These are phyloP conservation scores for Calonectria henricotiae DNA, from an alignment of 2,329 filamentous ascomycete genomes.

Conservation along the genomic window DNA sequence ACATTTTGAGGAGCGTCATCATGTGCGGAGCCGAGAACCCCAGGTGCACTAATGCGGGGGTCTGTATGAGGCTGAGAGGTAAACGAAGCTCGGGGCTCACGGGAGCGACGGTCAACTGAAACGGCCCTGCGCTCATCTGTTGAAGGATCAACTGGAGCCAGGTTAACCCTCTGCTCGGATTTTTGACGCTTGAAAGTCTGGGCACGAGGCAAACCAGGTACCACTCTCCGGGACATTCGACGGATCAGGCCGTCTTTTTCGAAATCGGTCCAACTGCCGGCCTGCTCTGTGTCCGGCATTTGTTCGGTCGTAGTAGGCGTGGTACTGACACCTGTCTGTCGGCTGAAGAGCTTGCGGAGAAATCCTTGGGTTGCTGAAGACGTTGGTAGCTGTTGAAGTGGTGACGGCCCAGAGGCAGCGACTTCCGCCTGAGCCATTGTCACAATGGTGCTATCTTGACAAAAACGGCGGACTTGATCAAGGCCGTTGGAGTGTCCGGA, in stretches of 20 bases:
- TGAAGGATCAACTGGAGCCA: conserved; percentile 77
- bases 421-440: conserved; percentile 56
- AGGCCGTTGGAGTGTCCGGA: conserved; percentile 3
- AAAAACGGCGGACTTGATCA: not conserved
- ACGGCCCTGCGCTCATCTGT: conserved; percentile 80
- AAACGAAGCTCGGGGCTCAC: conserved; percentile 53
- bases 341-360: conserved; percentile 54
- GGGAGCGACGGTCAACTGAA: conserved; percentile 74
- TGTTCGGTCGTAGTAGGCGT: conserved; percentile 40
- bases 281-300: conserved; percentile 56
- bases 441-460: conserved; percentile 43
- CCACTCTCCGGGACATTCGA: conserved; percentile 73
- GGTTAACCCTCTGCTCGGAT: conserved; percentile 83
- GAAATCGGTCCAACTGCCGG: conserved; percentile 49
- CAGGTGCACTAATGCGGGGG: conserved; percentile 68
- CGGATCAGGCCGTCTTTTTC: conserved; percentile 59
- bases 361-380: conserved; percentile 50
- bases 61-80: conserved; percentile 46
- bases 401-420: conserved; percentile 52
- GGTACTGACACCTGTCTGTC: conserved; percentile 40
- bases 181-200: conserved; percentile 88
- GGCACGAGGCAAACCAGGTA: conserved; percentile 83
- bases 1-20: conserved; percentile 43
- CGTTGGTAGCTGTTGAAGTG: conserved; percentile 50
- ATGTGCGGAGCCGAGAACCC: conserved; percentile 57